Evolutionary conservation across 768 basidiomycete species (phyloP).

Genomic region (Aureoboletus auriporus): DNA sequence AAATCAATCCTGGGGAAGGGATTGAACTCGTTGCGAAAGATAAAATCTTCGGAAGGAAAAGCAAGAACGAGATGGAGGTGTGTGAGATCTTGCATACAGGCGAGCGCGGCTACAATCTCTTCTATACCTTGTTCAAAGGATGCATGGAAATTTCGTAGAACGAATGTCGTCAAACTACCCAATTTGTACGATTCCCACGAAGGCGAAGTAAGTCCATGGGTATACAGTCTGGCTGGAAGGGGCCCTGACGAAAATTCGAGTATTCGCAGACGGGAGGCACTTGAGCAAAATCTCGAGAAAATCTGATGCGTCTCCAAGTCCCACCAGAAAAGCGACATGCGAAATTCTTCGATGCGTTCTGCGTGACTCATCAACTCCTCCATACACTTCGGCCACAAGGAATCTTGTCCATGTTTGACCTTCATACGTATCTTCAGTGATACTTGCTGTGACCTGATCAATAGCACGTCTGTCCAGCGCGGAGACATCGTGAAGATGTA

Average conservation of each 20-base stretch:
- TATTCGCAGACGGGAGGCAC: too few relatives aligned
- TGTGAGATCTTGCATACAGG: slow-evolving; percentile 31
- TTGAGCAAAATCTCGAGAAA: too few relatives aligned
- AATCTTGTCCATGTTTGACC: too few relatives aligned
- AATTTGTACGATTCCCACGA: not conserved
- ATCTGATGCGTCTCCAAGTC: too few relatives aligned
- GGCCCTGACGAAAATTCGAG: too few relatives aligned
- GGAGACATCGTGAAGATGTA: slow-evolving; percentile 26
- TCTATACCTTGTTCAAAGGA: too few relatives aligned
- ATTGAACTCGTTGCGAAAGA: not conserved
- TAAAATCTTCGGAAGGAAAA: slow-evolving; percentile 12
- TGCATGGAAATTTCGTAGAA: not conserved
- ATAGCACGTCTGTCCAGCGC: slow-evolving; percentile 37
- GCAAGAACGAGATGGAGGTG: slow-evolving; percentile 30
- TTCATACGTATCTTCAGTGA: slow-evolving; percentile 7
- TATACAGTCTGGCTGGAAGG: too few relatives aligned
- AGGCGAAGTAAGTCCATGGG: too few relatives aligned
- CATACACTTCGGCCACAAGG: too few relatives aligned
- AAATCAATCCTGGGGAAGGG: not conserved
- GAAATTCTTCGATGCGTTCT: not conserved
- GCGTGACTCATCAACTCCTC: too few relatives aligned
- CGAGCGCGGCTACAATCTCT: slow-evolving; percentile 17
- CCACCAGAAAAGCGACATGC: not conserved
- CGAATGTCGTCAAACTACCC: not conserved
- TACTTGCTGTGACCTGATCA: slow-evolving; percentile 39